Evolutionary conservation across 2,329 filamentous ascomycete genomes (phyloP), one percentile per base, ranked within the genome.

Genomic region (Botrytis squamosa): DNA sequence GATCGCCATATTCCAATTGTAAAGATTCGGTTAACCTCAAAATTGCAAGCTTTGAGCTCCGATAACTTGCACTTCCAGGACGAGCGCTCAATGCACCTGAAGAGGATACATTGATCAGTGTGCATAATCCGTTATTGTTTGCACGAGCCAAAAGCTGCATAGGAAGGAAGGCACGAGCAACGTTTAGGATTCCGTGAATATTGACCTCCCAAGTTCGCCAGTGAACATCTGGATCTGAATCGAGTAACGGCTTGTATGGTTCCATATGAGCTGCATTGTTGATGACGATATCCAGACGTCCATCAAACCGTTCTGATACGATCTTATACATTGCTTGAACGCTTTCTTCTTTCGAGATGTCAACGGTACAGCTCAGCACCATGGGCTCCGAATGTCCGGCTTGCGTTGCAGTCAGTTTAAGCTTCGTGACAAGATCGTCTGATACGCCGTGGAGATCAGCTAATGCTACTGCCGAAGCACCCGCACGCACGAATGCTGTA

Each of bases 1-100:
- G 55, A 66, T 82, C 75, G 5, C 76, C 80, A 76, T 87, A 85
- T 64, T 88, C 88, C 0, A 79, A 79, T 46, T 82, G 80, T 14
- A 87, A 75, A 75, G 84, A 85, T 77, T 89, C 86, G 1, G 84
- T 85, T 64, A 89, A 81, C 14, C 85, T 81, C n/a, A 84, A 77
- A 49, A 87, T 73, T 9, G 86, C 87, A 62, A 87, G 81, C 77
- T 89, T 89, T 44, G 82, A 81, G 2, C 82, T 83, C 71, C 83
- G 80, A 74, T 89, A 89, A 25, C 59, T 40, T 4, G 81, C 82
- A 33, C 83, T 84, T 1, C 79, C 79, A 25, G 84, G 83, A 62
- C 59, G 59, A 0, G 77, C 76, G 2, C 77, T 74, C 71, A 82
- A 80, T 0, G 81, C 84, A 6, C 83, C 86, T 1, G 85, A 81